phyloP scores from a whole-genome alignment of 192 early-diverging fungal species.

The Podila minutissima region DNA sequence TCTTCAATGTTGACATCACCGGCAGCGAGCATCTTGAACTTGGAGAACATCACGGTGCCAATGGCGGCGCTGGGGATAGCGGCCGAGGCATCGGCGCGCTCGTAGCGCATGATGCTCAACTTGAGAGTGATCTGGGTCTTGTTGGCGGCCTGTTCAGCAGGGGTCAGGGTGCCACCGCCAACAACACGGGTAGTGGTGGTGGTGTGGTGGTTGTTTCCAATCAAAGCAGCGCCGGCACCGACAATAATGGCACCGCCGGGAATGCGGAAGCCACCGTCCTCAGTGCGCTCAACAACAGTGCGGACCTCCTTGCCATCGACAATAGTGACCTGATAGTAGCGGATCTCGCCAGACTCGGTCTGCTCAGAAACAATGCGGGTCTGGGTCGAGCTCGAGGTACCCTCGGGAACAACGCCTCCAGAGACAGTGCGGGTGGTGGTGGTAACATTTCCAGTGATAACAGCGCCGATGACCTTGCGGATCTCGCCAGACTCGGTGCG shows the following conservation, averaged over 20 bases:
- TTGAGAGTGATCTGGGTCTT: constrained; percentile 51
- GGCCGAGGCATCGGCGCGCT: constrained; percentile 42
- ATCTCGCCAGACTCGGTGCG: constrained; percentile 30
- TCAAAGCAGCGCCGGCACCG: constrained; percentile 40
- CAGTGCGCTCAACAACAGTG: constrained; percentile 48
- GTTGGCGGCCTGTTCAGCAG: constrained; percentile 50
- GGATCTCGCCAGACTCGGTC: constrained; percentile 23
- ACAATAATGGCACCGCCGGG: constrained; percentile 43
- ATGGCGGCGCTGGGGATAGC: constrained; percentile 38
- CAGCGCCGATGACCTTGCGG: constrained; percentile 43
- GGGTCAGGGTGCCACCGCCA: constrained; percentile 34
- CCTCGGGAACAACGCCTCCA: constrained; percentile 16
- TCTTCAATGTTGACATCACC: constrained; percentile 47
- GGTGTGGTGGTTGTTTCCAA: constrained; percentile 49
- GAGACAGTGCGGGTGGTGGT: constrained; percentile 31
- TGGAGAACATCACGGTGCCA: constrained; percentile 47
- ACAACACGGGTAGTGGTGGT: constrained; percentile 49
- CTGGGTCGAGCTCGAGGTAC: constrained; percentile 25
- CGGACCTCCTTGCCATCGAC: constrained; percentile 47
- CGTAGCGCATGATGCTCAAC: constrained; percentile 52
- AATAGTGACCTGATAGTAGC: constrained; percentile 40
- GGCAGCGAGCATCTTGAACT: constrained; percentile 48
- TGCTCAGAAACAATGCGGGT: constrained; percentile 46
- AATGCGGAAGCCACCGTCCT: constrained; percentile 49
- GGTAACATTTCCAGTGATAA: constrained; percentile 51